Evolutionary conservation across 1,284 basidiomycete species (phyloP).

Genomic region (Cryptococcus sp.): DNA sequence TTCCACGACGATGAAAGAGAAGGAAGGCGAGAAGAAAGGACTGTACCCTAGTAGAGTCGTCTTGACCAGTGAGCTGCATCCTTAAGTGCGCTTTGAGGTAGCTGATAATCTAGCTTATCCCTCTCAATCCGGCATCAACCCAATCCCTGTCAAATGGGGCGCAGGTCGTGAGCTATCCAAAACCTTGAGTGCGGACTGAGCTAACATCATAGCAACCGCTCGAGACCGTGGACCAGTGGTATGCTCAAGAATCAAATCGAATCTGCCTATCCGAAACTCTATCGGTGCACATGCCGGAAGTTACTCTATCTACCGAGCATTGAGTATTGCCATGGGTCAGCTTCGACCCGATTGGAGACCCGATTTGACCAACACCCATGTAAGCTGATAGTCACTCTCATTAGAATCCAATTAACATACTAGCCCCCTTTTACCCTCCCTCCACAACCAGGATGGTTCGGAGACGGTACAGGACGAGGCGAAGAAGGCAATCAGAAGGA

Average conservation of each 20-base stretch:
- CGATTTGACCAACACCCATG: conserved; percentile 77
- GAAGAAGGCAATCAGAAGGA: conserved; percentile 20
- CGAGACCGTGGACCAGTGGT: conserved; percentile 74
- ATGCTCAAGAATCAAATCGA: conserved; percentile 75
- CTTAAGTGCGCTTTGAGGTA: not conserved
- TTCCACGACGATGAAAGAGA: conserved; percentile 1
- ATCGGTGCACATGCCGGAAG: conserved; percentile 90
- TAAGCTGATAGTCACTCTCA: conserved; percentile 11
- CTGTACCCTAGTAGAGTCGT: conserved; percentile 37
- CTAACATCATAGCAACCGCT: conserved; percentile 19
- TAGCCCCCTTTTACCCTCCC: conserved; percentile 75
- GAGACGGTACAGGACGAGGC: conserved; percentile 43
- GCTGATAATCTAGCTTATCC: conserved; percentile 57
- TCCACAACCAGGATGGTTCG: conserved; percentile 75
- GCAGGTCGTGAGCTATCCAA: conserved; percentile 56
- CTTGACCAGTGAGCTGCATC: conserved; percentile 28
- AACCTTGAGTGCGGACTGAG: not conserved
- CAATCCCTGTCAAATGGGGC: conserved; percentile 77
- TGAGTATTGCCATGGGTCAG: conserved; percentile 85
- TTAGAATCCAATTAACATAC: not conserved
- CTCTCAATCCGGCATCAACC: conserved; percentile 67
- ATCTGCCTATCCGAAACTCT: conserved; percentile 86
- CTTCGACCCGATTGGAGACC: conserved; percentile 80
- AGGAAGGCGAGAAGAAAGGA: conserved; percentile 12
- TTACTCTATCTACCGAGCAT: conserved; percentile 90